phyloP scores from a whole-genome alignment of 306 rosid species.

The Vigna unguiculata region DNA sequence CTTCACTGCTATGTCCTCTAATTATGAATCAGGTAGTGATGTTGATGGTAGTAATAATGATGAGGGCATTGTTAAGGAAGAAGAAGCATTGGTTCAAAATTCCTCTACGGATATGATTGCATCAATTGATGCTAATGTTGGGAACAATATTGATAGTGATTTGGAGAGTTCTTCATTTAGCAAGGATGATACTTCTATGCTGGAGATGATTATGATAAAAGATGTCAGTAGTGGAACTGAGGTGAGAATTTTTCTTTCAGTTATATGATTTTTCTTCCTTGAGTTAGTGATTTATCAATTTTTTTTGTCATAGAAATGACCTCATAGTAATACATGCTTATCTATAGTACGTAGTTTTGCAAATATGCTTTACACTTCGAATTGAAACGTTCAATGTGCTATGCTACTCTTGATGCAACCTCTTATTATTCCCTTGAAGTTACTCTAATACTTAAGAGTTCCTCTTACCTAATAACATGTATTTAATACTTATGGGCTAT shows the following conservation, averaged over 20 bases:
- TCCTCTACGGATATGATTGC: slow-evolving; percentile 44
- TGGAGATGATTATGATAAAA: slow-evolving; percentile 88
- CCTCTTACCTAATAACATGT: slow-evolving; percentile 58
- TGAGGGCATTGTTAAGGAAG: slow-evolving; percentile 46
- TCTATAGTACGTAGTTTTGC: slow-evolving; percentile 24
- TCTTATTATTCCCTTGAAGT: slow-evolving; percentile 27
- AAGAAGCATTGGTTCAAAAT: slow-evolving; percentile 31
- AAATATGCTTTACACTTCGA: neutral
- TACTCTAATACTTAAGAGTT: slow-evolving; percentile 8
- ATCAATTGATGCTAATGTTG: slow-evolving; percentile 27
- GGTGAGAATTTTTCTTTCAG: slow-evolving; percentile 50
- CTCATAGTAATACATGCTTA: neutral
- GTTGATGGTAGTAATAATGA: slow-evolving; percentile 30
- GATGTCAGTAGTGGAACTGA: slow-evolving; percentile 79
- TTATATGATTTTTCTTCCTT: slow-evolving; percentile 20
- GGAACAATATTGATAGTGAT: slow-evolving; percentile 34
- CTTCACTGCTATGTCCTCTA: slow-evolving; percentile 65
- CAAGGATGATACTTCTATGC: slow-evolving; percentile 49
- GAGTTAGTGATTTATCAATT: slow-evolving; percentile 5
- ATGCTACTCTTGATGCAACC: slow-evolving; percentile 20
- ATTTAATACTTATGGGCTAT: slow-evolving; percentile 78
- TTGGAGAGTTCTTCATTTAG: slow-evolving; percentile 45
- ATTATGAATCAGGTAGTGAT: slow-evolving; percentile 51
- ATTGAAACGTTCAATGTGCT: slow-evolving; percentile 34
- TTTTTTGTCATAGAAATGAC: neutral